Percentiles rank a stretch among this genome's conserved stretches.
Conservation (phyloP, 345 rosid genomes). For the Cardamine chenopodiifolia region DNA sequence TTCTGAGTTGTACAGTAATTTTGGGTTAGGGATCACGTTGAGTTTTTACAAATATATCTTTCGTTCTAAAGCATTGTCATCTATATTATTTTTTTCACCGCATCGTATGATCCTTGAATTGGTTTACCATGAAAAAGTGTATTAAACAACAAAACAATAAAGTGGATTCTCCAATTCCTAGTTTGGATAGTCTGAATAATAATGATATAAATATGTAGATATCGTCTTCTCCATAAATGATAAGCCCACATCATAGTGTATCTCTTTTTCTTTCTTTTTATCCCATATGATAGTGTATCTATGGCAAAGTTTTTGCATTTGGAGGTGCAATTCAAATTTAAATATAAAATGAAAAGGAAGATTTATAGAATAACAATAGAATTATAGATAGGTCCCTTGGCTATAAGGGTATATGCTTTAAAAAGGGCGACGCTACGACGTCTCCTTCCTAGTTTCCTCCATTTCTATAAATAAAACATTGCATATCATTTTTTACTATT, state of each 20-base stretch:
- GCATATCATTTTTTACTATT: background rate
- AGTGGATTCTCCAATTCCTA: background rate
- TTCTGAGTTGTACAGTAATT: background rate
- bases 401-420: constrained; percentile 42
- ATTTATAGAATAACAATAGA: constrained; percentile 19
- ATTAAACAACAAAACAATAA: background rate
- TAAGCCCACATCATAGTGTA: background rate
- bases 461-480: constrained; percentile 16
- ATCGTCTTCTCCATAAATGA: background rate
- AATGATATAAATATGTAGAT: background rate
- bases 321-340: constrained; percentile 30
- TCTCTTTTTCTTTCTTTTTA: background rate
- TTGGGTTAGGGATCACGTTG: background rate
- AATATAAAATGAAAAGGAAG: constrained; percentile 1
- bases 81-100: background rate
- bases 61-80: background rate
- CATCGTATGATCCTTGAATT: background rate
- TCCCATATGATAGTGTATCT: background rate
- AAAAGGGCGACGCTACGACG: constrained; percentile 39
- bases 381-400: constrained; percentile 38
- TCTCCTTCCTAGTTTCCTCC: constrained; percentile 34
- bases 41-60: background rate
- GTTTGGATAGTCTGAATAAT: background rate
- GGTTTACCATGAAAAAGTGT: background rate
- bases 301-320: background rate